phyloP scores from a whole-genome alignment of 176 grass and related monocot species.

The Oryza brachyantha region DNA sequence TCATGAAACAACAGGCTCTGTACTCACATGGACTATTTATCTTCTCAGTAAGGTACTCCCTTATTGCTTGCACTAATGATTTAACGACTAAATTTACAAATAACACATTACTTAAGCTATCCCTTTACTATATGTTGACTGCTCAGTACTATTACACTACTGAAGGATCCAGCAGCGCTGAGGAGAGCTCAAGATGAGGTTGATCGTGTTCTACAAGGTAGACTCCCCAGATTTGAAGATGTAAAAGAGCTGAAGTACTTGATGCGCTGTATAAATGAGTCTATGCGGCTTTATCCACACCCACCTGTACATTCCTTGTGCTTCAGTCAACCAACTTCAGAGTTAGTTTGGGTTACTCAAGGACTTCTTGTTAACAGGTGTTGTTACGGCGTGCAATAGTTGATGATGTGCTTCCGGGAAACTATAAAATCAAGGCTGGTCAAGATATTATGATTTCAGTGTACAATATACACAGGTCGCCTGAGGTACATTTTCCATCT shows the following conservation, averaged over 20 bases:
- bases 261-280: constrained; percentile 98
- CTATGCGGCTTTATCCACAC: constrained; percentile 97
- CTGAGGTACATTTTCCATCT: constrained; percentile 58
- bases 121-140: constrained; percentile 65
- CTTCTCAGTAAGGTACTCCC: constrained; percentile 90
- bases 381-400: constrained; percentile 75
- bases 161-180: constrained; percentile 75
- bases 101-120: constrained; percentile 41
- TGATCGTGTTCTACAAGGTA: constrained; percentile 84
- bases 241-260: constrained; percentile 97
- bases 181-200: constrained; percentile 84
- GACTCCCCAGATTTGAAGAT: constrained; percentile 97
- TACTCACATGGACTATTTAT: constrained; percentile 96
- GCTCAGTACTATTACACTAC: constrained; percentile 49
- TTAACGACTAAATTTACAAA: constrained; percentile 7
- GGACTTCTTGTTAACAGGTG: constrained; percentile 54
- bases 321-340: constrained; percentile 31
- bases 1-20: constrained; percentile 98
- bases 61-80: constrained; percentile 12
- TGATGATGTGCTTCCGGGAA: constrained; percentile 94
- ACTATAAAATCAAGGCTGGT: constrained; percentile 80
- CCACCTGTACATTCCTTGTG: constrained; percentile 70
- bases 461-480: constrained; percentile 93
- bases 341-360: constrained; percentile 33
- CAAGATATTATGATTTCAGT: constrained; percentile 99